These are phyloP conservation scores for Thelonectria olida DNA, from an alignment of 2,329 filamentous ascomycete genomes.

Conservation along the genomic window DNA sequence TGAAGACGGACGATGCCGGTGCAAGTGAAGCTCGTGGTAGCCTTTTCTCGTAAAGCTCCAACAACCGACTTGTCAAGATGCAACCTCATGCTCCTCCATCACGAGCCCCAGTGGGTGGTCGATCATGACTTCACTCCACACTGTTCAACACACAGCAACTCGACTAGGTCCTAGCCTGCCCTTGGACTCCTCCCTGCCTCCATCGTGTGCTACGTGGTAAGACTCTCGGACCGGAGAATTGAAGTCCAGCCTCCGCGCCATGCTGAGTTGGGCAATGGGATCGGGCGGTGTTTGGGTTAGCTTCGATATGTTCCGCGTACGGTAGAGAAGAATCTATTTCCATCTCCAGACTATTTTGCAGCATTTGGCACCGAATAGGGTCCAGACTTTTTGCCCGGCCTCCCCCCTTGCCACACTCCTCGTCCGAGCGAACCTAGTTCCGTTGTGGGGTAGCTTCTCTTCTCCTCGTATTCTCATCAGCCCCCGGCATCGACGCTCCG, in stretches of 20 bases:
- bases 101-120: conserved; percentile 29
- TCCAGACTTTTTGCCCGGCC: not conserved
- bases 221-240: not conserved
- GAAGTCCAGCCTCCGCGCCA: no score
- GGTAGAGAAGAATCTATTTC: not conserved
- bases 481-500: no score
- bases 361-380: not conserved
- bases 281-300: no score
- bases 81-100: conserved; percentile 18
- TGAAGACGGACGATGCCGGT: not conserved
- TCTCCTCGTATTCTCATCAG: conserved; percentile 36
- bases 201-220: conserved; percentile 10
- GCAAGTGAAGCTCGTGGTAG: not conserved
- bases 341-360: not conserved
- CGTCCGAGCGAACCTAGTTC: not conserved
- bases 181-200: conserved; percentile 23
- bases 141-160: conserved; percentile 1
- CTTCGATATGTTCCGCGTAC: no score
- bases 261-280: no score
- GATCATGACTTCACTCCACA: conserved; percentile 29
- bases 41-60: conserved; percentile 18
- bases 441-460: conserved; percentile 30
- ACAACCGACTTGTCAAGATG: conserved; percentile 21
- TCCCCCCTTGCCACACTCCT: not conserved
- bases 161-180: not conserved